Percentiles rank a stretch among this genome's conserved stretches.
These are phyloP conservation scores for Rhazya stricta DNA, from an alignment of 257 asterid species.

Conservation along the genomic window DNA sequence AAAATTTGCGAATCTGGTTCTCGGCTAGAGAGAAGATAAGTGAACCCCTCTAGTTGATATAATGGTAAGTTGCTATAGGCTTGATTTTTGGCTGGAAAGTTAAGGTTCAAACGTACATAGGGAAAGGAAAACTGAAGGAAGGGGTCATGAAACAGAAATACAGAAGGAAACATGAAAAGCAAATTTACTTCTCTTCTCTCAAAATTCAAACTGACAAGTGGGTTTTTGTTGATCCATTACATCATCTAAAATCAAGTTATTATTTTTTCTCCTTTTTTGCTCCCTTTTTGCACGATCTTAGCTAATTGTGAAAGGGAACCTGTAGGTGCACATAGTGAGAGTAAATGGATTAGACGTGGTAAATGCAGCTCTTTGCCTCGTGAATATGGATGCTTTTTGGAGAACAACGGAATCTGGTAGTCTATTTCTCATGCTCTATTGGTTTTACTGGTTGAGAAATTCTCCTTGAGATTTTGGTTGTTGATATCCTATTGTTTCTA, in stretches of 20 bases:
- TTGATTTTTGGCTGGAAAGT: neutral
- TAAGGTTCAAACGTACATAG: neutral
- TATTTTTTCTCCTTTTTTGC: neutral
- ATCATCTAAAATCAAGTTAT: neutral
- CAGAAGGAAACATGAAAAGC: neutral
- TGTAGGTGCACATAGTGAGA: conserved; percentile 82
- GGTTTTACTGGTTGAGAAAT: too few relatives aligned
- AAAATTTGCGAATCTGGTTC: too few relatives aligned
- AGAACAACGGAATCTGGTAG: conserved; percentile 43
- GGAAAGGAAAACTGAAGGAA: neutral
- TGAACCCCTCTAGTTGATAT: neutral
- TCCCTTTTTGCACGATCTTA: neutral
- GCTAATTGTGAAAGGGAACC: conserved; percentile 11
- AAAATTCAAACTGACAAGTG: too few relatives aligned
- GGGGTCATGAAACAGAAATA: neutral
- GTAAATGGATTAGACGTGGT: conserved; percentile 50
- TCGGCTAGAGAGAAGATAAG: neutral
- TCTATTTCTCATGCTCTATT: too few relatives aligned
- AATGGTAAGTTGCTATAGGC: neutral
- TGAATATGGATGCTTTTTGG: conserved; percentile 41
- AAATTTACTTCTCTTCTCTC: too few relatives aligned
- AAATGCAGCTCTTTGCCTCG: conserved; percentile 65
- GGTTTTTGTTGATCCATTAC: neutral
- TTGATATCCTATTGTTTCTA: too few relatives aligned
- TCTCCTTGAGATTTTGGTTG: too few relatives aligned